These are phyloP conservation scores for Solanum pinnatisectum DNA, from an alignment of 257 asterid species.

Conservation along the genomic window DNA sequence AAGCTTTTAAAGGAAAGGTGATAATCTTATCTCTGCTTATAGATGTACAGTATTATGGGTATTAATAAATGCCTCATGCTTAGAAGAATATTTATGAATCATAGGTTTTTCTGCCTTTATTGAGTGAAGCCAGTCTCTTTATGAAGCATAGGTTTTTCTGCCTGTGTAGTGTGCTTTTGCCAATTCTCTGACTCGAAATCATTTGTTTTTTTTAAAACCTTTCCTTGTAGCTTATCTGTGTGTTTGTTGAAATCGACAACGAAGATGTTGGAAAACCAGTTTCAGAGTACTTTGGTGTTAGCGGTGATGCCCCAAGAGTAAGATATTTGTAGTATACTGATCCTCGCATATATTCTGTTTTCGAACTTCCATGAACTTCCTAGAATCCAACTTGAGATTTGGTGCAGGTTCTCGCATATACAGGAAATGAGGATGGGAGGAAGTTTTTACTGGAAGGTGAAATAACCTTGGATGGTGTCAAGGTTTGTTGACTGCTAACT, in stretches of 20 bases:
- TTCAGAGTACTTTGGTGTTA: slow-evolving; percentile 76
- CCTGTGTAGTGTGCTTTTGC: neutral
- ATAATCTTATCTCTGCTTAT: neutral
- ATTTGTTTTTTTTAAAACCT: neutral
- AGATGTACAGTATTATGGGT: neutral
- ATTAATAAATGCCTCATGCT: neutral
- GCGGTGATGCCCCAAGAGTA: slow-evolving; percentile 54
- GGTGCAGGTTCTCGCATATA: slow-evolving; percentile 77
- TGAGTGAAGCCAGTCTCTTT: neutral
- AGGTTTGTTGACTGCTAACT: slow-evolving; percentile 33
- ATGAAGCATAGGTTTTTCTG: neutral
- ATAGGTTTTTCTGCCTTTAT: neutral
- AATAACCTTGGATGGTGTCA: slow-evolving; percentile 44
- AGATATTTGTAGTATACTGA: slow-evolving; percentile 3
- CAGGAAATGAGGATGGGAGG: slow-evolving; percentile 87
- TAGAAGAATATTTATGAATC: neutral
- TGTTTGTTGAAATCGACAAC: slow-evolving; percentile 65
- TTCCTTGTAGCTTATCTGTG: slow-evolving; percentile 50
- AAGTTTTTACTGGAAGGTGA: slow-evolving; percentile 76
- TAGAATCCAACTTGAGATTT: neutral
- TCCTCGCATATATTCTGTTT: neutral
- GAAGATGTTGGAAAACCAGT: slow-evolving; percentile 81
- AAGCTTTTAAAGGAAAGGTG: slow-evolving; percentile 88
- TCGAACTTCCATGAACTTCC: neutral
- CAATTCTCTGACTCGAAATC: neutral